These are phyloP conservation scores for Diaporthe humulicola DNA, from an alignment of 2,329 filamentous ascomycete species.

Conservation along the genomic window DNA sequence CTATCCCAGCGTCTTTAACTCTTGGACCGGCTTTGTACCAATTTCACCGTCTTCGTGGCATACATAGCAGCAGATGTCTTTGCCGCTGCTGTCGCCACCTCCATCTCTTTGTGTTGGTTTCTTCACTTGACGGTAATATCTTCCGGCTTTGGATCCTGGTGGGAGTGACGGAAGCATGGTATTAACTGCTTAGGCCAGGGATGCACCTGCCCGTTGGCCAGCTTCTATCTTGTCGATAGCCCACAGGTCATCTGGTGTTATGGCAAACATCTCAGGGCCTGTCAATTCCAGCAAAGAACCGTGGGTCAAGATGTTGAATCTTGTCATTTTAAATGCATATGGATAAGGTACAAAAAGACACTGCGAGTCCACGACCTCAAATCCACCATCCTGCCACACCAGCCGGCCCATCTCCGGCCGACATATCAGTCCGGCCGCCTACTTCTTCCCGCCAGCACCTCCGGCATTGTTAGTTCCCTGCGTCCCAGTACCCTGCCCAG, in stretches of 20 bases:
- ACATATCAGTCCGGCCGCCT: background rate
- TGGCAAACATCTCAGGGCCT: background rate
- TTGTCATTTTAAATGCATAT: background rate
- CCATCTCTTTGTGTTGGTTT: too few relatives aligned
- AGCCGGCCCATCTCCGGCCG: background rate
- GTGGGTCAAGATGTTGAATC: slow-evolving; percentile 27
- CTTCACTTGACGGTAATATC: too few relatives aligned
- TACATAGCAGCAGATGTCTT: too few relatives aligned
- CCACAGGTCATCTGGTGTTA: background rate
- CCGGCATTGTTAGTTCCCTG: background rate
- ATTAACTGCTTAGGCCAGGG: background rate
- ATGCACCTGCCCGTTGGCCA: background rate
- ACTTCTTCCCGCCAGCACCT: slow-evolving; percentile 16
- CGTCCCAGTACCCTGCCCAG: background rate
- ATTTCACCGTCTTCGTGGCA: too few relatives aligned
- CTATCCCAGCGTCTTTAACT: background rate
- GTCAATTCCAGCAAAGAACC: background rate
- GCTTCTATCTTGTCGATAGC: background rate
- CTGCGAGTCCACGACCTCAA: background rate
- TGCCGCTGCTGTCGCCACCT: too few relatives aligned
- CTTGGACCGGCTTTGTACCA: too few relatives aligned
- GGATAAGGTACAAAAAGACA: background rate
- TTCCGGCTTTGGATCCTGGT: too few relatives aligned
- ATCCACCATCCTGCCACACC: background rate
- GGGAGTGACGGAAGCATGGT: too few relatives aligned